Evolutionary conservation across 345 rosid genomes (phyloP).

Genomic region (Populus euphratica): DNA sequence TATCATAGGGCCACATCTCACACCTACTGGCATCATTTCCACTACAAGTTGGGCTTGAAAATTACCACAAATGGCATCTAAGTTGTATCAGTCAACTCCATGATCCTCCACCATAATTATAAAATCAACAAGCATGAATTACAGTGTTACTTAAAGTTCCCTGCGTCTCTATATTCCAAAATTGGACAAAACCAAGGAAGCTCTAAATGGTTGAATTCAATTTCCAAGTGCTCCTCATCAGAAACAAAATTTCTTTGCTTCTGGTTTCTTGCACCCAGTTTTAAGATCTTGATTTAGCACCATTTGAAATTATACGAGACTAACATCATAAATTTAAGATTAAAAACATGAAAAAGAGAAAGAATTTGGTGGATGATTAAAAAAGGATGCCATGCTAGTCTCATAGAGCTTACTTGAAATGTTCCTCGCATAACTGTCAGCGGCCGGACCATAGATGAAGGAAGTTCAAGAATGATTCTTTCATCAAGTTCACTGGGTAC

Average conservation of each 20-base stretch:
- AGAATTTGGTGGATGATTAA: neutral
- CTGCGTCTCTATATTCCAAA: neutral
- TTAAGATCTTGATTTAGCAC: neutral
- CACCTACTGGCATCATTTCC: neutral
- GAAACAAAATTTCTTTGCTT: neutral
- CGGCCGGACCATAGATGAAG: conserved; percentile 94
- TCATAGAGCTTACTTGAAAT: conserved; percentile 65
- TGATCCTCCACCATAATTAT: neutral
- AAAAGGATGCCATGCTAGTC: neutral
- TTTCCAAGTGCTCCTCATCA: neutral
- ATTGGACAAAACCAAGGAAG: neutral
- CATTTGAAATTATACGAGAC: neutral
- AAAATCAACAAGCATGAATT: neutral
- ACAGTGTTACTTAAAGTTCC: neutral
- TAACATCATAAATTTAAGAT: neutral
- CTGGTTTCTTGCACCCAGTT: neutral
- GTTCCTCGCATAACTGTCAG: conserved; percentile 81
- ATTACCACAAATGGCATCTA: neutral
- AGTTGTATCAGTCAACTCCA: neutral
- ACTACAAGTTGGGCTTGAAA: neutral
- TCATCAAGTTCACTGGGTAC: conserved; percentile 86
- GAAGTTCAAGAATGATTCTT: conserved; percentile 85
- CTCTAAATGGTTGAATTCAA: neutral
- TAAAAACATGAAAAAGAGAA: neutral
- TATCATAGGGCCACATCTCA: neutral